phyloP scores from a whole-genome alignment of 108 stramenopile genomes.

The Discostella stelligeroides region DNA sequence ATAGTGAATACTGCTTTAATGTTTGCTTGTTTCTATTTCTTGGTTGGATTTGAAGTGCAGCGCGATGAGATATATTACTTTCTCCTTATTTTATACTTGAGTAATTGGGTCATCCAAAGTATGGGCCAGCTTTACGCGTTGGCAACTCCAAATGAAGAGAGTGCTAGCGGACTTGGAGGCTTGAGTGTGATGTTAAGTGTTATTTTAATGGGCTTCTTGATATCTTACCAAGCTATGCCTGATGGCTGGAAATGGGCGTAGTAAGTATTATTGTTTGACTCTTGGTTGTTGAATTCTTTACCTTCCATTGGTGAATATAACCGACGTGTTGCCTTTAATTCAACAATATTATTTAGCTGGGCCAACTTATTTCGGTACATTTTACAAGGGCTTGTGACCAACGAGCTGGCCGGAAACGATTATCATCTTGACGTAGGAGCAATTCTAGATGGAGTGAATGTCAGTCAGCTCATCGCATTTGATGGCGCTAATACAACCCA shows the following conservation, averaged over 20 bases:
- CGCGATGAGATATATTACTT: slow-evolving; percentile 37
- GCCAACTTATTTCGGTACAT: slow-evolving; percentile 53
- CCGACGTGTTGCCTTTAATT: slow-evolving; percentile 9
- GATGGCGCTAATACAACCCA: slow-evolving; percentile 16
- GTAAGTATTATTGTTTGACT: slow-evolving; percentile 12
- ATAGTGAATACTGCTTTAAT: slow-evolving; percentile 40
- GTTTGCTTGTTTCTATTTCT: slow-evolving; percentile 29
- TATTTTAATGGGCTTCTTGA: slow-evolving; percentile 50
- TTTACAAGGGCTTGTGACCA: slow-evolving; percentile 53
- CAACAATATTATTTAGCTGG: slow-evolving; percentile 1
- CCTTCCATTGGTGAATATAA: too few relatives aligned
- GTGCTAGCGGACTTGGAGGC: slow-evolving; percentile 47
- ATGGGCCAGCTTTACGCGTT: slow-evolving; percentile 54
- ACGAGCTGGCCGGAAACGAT: slow-evolving; percentile 37
- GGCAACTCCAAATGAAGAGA: slow-evolving; percentile 52
- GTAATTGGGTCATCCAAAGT: slow-evolving; percentile 47
- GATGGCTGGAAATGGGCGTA: slow-evolving; percentile 43
- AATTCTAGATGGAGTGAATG: slow-evolving; percentile 25
- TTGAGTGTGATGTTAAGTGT: slow-evolving; percentile 45
- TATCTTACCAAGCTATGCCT: slow-evolving; percentile 47
- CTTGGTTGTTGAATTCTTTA: slow-evolving; percentile 9
- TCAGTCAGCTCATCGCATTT: slow-evolving; percentile 7
- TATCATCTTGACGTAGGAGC: slow-evolving; percentile 41
- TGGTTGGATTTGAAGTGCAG: slow-evolving; percentile 44
- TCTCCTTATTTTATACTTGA: slow-evolving; percentile 43